Evolutionary conservation across 108 stramenopile species (phyloP).

Genomic region (Cyclotella cryptica): DNA sequence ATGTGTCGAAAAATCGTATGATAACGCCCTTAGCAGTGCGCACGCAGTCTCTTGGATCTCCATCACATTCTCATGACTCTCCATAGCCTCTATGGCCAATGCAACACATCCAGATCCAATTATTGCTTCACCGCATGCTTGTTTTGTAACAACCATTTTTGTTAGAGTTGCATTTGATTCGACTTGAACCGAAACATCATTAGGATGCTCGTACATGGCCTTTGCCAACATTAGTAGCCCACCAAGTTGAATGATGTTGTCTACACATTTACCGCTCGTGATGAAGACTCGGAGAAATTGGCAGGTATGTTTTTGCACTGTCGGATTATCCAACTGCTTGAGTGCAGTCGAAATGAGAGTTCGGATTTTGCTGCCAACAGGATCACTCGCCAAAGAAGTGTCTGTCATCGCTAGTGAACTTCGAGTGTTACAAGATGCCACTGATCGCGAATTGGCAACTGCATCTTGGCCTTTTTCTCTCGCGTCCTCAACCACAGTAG

Average conservation of each 20-base stretch:
- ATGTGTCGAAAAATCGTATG: slow-evolving; percentile 48
- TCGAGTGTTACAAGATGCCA: not conserved
- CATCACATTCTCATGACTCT: slow-evolving; percentile 8
- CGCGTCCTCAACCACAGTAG: no score
- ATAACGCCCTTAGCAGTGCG: slow-evolving; percentile 43
- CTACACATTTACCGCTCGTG: slow-evolving; percentile 18
- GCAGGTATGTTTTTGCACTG: slow-evolving; percentile 11
- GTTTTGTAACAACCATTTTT: slow-evolving; percentile 26
- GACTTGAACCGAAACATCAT: slow-evolving; percentile 13
- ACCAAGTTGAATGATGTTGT: slow-evolving; percentile 21
- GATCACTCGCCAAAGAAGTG: slow-evolving; percentile 3
- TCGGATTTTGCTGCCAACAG: slow-evolving; percentile 32
- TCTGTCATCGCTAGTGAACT: slow-evolving; percentile 2
- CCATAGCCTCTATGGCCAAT: slow-evolving; percentile 35
- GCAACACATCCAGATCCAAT: slow-evolving; percentile 25
- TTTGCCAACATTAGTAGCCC: slow-evolving; percentile 29
- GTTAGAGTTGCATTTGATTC: slow-evolving; percentile 34
- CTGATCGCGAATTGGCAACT: not conserved
- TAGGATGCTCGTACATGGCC: slow-evolving; percentile 33
- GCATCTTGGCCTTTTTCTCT: no score
- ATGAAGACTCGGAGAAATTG: slow-evolving; percentile 29
- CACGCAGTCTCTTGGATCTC: slow-evolving; percentile 42
- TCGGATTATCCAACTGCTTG: slow-evolving; percentile 5
- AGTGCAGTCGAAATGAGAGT: slow-evolving; percentile 23
- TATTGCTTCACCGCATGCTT: slow-evolving; percentile 21